Percentiles rank a stretch among this genome's conserved stretches.
phyloP scores from a whole-genome alignment of 306 rosid species.

The Casuarina glauca region DNA sequence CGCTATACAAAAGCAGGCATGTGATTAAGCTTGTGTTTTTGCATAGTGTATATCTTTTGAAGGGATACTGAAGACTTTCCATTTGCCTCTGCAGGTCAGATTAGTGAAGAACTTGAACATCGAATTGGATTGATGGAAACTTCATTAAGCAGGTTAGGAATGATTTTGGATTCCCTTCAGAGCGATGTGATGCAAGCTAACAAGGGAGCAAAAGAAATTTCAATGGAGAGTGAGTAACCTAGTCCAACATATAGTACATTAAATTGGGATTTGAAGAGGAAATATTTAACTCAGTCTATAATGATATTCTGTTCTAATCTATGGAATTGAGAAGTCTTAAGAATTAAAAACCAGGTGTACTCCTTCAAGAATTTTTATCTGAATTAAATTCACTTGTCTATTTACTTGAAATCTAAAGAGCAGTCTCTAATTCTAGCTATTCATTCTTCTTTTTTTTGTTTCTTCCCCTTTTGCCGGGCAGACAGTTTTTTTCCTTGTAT shows the following conservation, averaged over 20 bases:
- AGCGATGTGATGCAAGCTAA: conserved; percentile 77
- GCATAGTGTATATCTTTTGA: conserved; percentile 7
- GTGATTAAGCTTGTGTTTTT: conserved; percentile 23
- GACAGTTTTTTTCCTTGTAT: neutral
- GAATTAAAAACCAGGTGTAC: neutral
- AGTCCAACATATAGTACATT: conserved; percentile 21
- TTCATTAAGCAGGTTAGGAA: conserved; percentile 73
- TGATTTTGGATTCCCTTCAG: conserved; percentile 93
- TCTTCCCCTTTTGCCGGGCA: neutral
- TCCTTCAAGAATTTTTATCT: neutral
- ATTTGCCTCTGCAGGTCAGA: conserved; percentile 59
- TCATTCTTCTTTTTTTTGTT: neutral
- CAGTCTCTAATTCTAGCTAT: neutral
- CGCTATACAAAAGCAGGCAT: conserved; percentile 1
- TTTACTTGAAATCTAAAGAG: neutral
- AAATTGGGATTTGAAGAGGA: conserved; percentile 29
- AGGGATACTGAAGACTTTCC: conserved; percentile 14
- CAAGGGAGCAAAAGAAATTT: conserved; percentile 81
- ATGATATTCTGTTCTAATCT: neutral
- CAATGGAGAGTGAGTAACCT: conserved; percentile 68
- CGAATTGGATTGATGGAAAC: conserved; percentile 86
- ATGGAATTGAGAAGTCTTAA: neutral
- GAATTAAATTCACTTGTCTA: conserved; percentile 2
- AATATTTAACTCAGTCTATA: neutral
- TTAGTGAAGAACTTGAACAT: conserved; percentile 79